Evolutionary conservation across 495 filamentous ascomycete genomes (phyloP).

Genomic region (Tuber calosporum): DNA sequence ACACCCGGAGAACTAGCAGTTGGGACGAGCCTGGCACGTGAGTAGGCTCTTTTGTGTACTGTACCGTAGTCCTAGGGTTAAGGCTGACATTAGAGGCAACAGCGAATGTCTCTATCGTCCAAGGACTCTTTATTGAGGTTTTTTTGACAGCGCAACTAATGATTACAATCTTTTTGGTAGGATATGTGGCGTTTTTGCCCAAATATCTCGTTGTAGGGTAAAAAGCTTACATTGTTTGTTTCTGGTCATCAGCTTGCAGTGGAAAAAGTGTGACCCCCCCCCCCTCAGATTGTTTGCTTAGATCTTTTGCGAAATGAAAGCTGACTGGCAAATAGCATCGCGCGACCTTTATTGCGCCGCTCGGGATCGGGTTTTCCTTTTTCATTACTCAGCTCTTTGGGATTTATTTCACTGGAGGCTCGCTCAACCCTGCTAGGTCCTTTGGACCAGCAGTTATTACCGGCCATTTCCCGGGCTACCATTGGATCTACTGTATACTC

Average conservation of each 20-base stretch:
- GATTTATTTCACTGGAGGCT: conserved; percentile 65
- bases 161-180: conserved; percentile 68
- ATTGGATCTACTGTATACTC: conserved; percentile 59
- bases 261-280: conserved; percentile 51
- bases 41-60: not conserved
- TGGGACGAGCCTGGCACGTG: conserved; percentile 29
- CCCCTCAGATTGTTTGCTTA: not conserved
- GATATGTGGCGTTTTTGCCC: not conserved
- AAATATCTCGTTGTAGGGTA: not conserved
- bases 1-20: conserved; percentile 30
- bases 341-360: conserved; percentile 67
- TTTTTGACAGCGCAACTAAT: conserved; percentile 72
- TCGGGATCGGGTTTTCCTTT: conserved; percentile 67
- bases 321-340: conserved; percentile 49
- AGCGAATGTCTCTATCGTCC: conserved; percentile 47
- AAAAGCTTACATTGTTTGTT: conserved; percentile 19
- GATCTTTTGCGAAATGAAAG: not conserved
- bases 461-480: conserved; percentile 56
- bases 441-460: conserved; percentile 66
- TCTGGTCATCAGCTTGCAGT: conserved; percentile 51
- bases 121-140: conserved; percentile 70
- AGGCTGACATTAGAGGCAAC: not conserved
- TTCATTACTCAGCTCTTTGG: conserved; percentile 64
- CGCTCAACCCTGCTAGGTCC: conserved; percentile 64
- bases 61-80: not conserved